These are phyloP conservation scores for Diaporthe vexans DNA, from an alignment of 2,329 filamentous ascomycete species.

Conservation along the genomic window DNA sequence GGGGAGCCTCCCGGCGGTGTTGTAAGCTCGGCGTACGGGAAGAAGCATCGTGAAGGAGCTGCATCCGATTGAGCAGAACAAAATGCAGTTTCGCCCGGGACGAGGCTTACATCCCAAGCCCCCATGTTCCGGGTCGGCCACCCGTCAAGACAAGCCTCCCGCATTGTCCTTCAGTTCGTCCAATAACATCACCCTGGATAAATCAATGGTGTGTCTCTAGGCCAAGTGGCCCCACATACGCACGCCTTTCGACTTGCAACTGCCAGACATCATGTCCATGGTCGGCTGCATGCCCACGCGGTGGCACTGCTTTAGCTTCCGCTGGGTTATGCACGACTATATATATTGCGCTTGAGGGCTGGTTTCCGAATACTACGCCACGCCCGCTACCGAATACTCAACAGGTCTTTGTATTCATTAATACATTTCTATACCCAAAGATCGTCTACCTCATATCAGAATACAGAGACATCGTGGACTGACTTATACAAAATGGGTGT, in stretches of 20 bases:
- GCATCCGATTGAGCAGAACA: not conserved
- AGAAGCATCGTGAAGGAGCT: constrained; percentile 1
- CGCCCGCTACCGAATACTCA: not conserved
- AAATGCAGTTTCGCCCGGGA: not conserved
- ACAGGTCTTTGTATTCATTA: not conserved
- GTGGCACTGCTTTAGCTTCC: constrained; percentile 22
- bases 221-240: not conserved
- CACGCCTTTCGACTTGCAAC: constrained; percentile 21
- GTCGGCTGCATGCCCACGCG: constrained; percentile 1
- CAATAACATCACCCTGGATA: constrained; percentile 35
- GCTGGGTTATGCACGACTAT: constrained; percentile 12
- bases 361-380: not conserved
- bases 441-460: not conserved
- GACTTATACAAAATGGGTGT: constrained; percentile 28
- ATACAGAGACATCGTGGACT: not conserved
- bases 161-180: not conserved
- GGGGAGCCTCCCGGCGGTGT: not conserved
- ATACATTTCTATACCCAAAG: not conserved
- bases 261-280: constrained; percentile 32
- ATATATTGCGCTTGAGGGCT: not conserved
- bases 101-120: not conserved
- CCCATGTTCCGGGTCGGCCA: not conserved
- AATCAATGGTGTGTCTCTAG: constrained; percentile 22
- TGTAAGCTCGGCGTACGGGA: not conserved
- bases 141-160: not conserved